phyloP scores from a whole-genome alignment of 768 basidiomycete species.

The Tubosaeta sp. region DNA sequence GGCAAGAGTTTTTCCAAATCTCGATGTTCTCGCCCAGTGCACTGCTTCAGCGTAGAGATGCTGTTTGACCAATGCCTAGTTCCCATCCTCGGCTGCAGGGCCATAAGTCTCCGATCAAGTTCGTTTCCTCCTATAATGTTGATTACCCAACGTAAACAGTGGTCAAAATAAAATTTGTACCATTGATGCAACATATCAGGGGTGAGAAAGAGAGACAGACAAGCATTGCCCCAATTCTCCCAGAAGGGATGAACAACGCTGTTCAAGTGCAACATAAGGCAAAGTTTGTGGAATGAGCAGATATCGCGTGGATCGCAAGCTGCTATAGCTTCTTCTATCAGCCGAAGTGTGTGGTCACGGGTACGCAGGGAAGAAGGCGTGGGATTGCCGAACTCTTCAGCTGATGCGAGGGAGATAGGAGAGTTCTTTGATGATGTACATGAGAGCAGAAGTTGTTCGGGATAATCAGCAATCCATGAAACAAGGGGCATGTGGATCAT shows the following conservation, averaged over 20 bases:
- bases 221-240: conserved; percentile 23
- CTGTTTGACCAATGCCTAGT: conserved; percentile 2
- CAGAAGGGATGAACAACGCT: conserved; percentile 30
- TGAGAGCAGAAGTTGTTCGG: conserved; percentile 15
- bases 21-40: neutral
- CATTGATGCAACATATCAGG: conserved; percentile 28
- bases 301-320: neutral
- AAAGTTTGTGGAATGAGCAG: neutral
- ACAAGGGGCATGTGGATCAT: conserved; percentile 11
- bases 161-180: conserved; percentile 26
- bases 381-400: conserved; percentile 14
- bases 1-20: conserved; percentile 7
- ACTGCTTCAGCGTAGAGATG: conserved; percentile 8
- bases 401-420: conserved; percentile 10
- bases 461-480: conserved; percentile 17
- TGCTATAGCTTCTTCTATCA: neutral
- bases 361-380: conserved; percentile 1
- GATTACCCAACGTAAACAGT: conserved; percentile 4
- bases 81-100: conserved; percentile 16
- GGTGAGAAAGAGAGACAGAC: conserved; percentile 21
- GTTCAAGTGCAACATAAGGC: neutral
- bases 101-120: conserved; percentile 24
- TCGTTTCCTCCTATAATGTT: conserved; percentile 19
- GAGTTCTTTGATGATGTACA: conserved; percentile 11
- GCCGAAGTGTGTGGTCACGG: neutral